Conservation (phyloP, 495 filamentous ascomycete species). For the Penicillium salamii region DNA sequence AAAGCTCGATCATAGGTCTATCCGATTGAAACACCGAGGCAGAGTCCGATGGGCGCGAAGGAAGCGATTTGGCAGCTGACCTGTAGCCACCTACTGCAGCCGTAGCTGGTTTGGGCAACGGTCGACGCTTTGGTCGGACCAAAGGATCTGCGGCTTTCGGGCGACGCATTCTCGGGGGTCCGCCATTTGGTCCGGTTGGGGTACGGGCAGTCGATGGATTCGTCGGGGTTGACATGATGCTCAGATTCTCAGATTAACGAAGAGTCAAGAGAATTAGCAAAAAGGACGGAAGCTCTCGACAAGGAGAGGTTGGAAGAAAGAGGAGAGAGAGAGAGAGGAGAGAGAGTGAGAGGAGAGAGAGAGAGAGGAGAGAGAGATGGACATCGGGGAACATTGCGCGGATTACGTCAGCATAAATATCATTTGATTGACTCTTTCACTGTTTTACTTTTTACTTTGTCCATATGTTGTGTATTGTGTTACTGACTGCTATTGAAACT, state of each 20-base stretch:
- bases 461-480: too few species aligned
- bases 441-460: too few species aligned
- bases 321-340: too few species aligned
- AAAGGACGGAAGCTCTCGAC: too few species aligned
- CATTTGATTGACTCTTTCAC: too few species aligned
- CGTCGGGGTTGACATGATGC: constrained; percentile 36
- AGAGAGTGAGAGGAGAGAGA: too few species aligned
- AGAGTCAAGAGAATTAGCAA: too few species aligned
- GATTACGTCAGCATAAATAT: too few species aligned
- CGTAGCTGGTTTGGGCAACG: constrained; percentile 27
- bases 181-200: constrained; percentile 32
- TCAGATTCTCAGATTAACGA: not conserved
- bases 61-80: constrained; percentile 23
- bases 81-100: constrained; percentile 13
- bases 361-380: too few species aligned
- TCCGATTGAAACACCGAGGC: constrained; percentile 12
- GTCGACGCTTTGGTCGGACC: constrained; percentile 59
- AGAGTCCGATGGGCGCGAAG: constrained; percentile 19
- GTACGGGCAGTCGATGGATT: constrained; percentile 30
- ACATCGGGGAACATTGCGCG: too few species aligned
- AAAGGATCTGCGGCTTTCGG: constrained; percentile 63
- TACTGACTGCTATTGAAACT: too few species aligned
- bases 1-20: constrained; percentile 11
- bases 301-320: too few species aligned
- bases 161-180: constrained; percentile 39